Conservation (phyloP, 1,284 basidiomycete genomes). For the Xerocomus nothofagi region DNA sequence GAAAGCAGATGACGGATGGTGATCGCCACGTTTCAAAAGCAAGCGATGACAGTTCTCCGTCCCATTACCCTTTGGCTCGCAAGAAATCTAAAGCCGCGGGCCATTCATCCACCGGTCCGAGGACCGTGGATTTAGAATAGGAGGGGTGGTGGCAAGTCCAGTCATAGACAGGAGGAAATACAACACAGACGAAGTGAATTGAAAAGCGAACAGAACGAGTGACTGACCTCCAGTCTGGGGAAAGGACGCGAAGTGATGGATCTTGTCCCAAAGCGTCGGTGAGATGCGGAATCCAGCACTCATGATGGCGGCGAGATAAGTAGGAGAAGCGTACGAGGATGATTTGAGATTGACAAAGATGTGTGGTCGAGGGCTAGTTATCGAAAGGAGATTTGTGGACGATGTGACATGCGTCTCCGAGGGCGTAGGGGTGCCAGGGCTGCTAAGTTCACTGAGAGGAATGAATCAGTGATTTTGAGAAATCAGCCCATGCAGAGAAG, state of each 20-base stretch:
- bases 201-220: constrained; percentile 68
- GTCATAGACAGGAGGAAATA: not conserved
- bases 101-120: not conserved
- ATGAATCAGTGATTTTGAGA: not conserved
- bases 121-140: not conserved
- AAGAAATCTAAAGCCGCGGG: not conserved
- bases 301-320: constrained; percentile 11
- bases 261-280: constrained; percentile 84
- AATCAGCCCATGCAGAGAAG: constrained; percentile 25
- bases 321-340: not conserved
- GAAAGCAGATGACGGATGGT: not conserved
- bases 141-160: not conserved
- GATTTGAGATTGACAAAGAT: not conserved
- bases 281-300: constrained; percentile 63
- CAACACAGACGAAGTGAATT: not conserved
- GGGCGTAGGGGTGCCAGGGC: constrained; percentile 25
- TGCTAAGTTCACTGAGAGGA: constrained; percentile 2
- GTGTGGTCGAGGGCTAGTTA: constrained; percentile 10
- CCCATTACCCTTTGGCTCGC: not conserved
- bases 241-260: constrained; percentile 92
- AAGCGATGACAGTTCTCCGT: not conserved
- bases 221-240: constrained; percentile 83
- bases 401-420: constrained; percentile 25
- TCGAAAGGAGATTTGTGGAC: constrained; percentile 12
- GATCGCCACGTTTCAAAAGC: not conserved